Base-by-base conservation (phyloP, 768 basidiomycete genomes). In the Psilocybe cyanescens region DNA sequence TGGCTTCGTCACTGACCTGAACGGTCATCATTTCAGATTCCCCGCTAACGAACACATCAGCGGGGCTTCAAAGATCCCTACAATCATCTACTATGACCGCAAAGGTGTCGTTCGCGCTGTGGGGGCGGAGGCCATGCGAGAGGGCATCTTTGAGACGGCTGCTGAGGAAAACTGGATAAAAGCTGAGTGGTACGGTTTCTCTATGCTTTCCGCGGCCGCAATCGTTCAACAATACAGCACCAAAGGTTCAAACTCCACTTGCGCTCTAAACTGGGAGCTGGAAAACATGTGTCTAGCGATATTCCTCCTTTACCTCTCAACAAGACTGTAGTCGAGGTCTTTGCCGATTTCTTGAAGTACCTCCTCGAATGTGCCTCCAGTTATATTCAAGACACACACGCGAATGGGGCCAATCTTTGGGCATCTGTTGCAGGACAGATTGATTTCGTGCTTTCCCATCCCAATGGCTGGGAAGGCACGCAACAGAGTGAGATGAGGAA, bases 281-380 rank as follows among this genome's bases (percentile, higher is more conserved):
- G 66, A 7, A 62, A 56, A 51, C 63, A 72, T 6, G 45, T 79
- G 33, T 65, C 60, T 8, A 72, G 75, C 28, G 75, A 80, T 31
- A 71, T 82, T 16, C 80, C 80, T 1, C 65, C 76, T 0, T 74
- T 84, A 8, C 83, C 86, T 3, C 58, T 65, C 8, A 74, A 74
- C 62, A 81, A 75, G 67, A 75, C 76, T 1, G 76, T 78, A 4
- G 63, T 78, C 0, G 74, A 85, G 31, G 71, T 85, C 49, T 77
- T 84, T 24, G 69, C 75, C 0, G 85, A 86, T 64, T 85, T 84
- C 56, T 71, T 86, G 65, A 47, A 52, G 19, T 85, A 86, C 63
- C 74, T 85, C 6, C 76, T 78, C 39, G 61, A 69, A 24, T 83
- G 82, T 55, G 73, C 82, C 0, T 69, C 63, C 55, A 73, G 66